A percentile compares a stretch with the other conserved stretches of the same genome.
phyloP scores from a whole-genome alignment of 208 protist genomes.

The Wallacemonas rigidus region DNA sequence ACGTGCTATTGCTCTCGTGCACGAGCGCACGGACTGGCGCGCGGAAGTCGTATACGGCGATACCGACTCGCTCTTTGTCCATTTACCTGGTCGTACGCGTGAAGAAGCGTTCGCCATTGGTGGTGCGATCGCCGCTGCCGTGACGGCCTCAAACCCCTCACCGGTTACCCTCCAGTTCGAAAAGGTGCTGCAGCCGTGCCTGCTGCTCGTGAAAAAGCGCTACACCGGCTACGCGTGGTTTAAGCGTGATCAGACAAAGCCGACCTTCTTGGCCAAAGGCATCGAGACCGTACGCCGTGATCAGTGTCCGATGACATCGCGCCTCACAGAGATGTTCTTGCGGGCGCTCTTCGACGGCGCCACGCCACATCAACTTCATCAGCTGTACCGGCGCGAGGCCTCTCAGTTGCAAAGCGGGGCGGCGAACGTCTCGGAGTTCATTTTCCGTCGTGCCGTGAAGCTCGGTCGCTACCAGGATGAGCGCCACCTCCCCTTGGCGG shows the following conservation, averaged over 20 bases:
- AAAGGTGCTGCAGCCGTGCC: conserved; percentile 99
- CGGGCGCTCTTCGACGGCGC: conserved; percentile 56
- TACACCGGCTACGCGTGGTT: conserved; percentile 99
- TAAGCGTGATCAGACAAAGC: conserved; percentile 89
- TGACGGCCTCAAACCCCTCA: conserved; percentile 92
- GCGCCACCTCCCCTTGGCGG: conserved; percentile 57
- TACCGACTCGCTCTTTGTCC: conserved; percentile 99
- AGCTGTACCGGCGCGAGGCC: conserved; percentile 40
- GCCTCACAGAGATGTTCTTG: conserved; percentile 45
- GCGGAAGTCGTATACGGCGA: conserved; percentile 99
- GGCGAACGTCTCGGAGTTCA: conserved; percentile 56
- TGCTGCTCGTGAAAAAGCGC: conserved; percentile 99
- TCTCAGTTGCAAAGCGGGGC: conserved; percentile 49
- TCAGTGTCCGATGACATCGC: conserved; percentile 93
- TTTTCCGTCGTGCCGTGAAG: conserved; percentile 83
- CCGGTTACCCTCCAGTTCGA: conserved; percentile 99
- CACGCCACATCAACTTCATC: conserved; percentile 24
- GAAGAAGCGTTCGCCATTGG: conserved; percentile 72
- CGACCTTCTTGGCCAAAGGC: conserved; percentile 98
- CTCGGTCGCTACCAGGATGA: conserved; percentile 59
- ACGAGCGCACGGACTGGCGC: conserved; percentile 94
- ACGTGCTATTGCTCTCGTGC: conserved; percentile 94
- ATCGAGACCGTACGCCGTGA: conserved; percentile 99
- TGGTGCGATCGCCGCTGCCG: conserved; percentile 76
- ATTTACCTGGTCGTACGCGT: conserved; percentile 52